Percentiles rank a stretch among this genome's conserved stretches.
Evolutionary conservation across 78 protist species (phyloP).

Genomic region (Protostelium mycophagum): DNA sequence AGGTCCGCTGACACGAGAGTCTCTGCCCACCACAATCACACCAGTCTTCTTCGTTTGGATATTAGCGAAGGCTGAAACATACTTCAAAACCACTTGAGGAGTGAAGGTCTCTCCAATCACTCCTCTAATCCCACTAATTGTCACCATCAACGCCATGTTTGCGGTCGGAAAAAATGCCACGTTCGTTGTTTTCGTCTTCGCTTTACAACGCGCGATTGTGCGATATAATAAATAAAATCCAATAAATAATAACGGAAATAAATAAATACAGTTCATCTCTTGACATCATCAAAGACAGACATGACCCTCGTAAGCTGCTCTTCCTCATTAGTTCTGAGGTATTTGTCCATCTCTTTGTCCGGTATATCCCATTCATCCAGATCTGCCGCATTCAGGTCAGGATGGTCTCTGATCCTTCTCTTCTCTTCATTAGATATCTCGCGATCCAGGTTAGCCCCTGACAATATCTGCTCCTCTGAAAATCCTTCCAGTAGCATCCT

Average conservation of each 20-base stretch:
- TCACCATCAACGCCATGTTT: conserved; percentile 69
- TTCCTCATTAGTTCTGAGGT: background rate
- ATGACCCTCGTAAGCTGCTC: background rate
- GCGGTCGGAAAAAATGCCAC: no score
- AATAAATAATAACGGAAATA: no score
- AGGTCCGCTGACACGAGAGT: conserved; percentile 77
- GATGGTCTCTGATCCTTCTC: background rate
- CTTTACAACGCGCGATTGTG: no score
- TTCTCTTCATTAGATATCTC: background rate
- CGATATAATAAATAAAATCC: no score
- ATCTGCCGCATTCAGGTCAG: background rate
- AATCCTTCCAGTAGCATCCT: background rate
- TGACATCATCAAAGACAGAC: background rate
- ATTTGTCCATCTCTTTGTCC: background rate
- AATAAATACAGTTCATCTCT: no score
- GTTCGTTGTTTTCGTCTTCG: no score
- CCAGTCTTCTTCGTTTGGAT: conserved; percentile 21
- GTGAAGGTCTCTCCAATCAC: conserved; percentile 63
- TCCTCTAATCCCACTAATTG: conserved; percentile 79
- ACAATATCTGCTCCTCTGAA: background rate
- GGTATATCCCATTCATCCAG: background rate
- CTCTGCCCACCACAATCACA: conserved; percentile 72
- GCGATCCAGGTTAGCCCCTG: background rate
- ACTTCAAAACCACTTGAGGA: conserved; percentile 33
- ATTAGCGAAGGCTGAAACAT: conserved; percentile 52